Conservation (phyloP, 2,329 filamentous ascomycete genomes). For the Dactylellina drechsleri region DNA sequence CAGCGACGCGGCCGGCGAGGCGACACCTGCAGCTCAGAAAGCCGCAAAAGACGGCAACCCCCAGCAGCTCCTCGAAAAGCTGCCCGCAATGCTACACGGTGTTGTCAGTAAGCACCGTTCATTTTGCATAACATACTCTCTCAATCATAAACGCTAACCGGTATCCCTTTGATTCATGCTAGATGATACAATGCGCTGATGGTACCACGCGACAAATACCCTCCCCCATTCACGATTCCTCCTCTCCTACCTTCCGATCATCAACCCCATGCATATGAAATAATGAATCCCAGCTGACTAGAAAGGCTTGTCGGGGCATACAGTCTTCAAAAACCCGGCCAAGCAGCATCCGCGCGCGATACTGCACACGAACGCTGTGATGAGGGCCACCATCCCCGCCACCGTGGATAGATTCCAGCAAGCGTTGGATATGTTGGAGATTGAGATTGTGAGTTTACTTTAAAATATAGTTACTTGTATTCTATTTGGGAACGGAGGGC, state of each 20-base stretch:
- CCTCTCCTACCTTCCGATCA: not conserved
- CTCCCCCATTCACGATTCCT: not conserved
- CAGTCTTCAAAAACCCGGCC: constrained; percentile 57
- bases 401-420: constrained; percentile 58
- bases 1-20: constrained; percentile 32
- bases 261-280: too few relatives aligned
- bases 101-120: constrained; percentile 45
- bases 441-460: constrained; percentile 56
- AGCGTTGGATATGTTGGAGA: constrained; percentile 58
- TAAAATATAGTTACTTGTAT: too few relatives aligned
- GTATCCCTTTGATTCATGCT: not conserved
- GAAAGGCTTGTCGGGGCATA: constrained; percentile 25
- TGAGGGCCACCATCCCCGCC: constrained; percentile 55
- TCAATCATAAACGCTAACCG: not conserved
- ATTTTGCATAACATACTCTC: not conserved
- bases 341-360: constrained; percentile 57
- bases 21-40: constrained; percentile 41
- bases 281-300: constrained; percentile 29
- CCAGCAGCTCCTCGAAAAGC: constrained; percentile 51
- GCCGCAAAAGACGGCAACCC: constrained; percentile 48
- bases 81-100: constrained; percentile 53
- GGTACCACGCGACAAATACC: constrained; percentile 31
- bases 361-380: constrained; percentile 57
- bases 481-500: too few relatives aligned
- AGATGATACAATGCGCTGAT: constrained; percentile 54